Conservation (phyloP, 2,329 filamentous ascomycete genomes). For the Exutisphaerella laricina region DNA sequence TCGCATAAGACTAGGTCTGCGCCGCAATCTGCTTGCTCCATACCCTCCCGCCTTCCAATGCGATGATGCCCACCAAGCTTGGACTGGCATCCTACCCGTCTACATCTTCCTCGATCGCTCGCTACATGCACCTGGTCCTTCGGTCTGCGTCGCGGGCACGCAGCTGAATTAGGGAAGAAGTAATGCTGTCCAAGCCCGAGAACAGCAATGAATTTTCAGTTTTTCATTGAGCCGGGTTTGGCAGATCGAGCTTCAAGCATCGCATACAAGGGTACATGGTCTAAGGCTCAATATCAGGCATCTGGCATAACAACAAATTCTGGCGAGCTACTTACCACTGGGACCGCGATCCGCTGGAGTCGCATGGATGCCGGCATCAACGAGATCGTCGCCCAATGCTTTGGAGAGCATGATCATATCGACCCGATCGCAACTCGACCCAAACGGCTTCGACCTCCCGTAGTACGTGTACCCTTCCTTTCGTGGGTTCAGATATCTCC, state of each 20-base stretch:
- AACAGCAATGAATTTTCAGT: no score
- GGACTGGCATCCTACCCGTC: no score
- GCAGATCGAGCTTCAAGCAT: neutral
- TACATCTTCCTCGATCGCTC: no score
- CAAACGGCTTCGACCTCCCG: conserved; percentile 40
- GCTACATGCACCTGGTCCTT: no score
- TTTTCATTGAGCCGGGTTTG: no score
- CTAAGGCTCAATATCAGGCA: conserved; percentile 3
- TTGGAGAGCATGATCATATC: conserved; percentile 47
- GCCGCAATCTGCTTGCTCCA: no score
- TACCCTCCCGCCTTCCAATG: no score
- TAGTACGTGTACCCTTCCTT: conserved; percentile 48
- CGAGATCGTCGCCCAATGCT: conserved; percentile 35
- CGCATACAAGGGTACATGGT: conserved; percentile 7
- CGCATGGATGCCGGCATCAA: conserved; percentile 39
- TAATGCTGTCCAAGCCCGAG: no score
- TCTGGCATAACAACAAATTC: neutral
- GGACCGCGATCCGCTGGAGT: conserved; percentile 43
- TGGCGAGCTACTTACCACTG: conserved; percentile 43
- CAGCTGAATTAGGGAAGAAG: no score
- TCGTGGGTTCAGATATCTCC: conserved; percentile 41
- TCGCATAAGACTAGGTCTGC: neutral
- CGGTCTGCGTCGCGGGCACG: no score
- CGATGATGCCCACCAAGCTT: no score
- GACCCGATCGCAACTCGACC: conserved; percentile 49